phyloP scores from a whole-genome alignment of 192 early-diverging fungal species.

The Thamnidium elegans region DNA sequence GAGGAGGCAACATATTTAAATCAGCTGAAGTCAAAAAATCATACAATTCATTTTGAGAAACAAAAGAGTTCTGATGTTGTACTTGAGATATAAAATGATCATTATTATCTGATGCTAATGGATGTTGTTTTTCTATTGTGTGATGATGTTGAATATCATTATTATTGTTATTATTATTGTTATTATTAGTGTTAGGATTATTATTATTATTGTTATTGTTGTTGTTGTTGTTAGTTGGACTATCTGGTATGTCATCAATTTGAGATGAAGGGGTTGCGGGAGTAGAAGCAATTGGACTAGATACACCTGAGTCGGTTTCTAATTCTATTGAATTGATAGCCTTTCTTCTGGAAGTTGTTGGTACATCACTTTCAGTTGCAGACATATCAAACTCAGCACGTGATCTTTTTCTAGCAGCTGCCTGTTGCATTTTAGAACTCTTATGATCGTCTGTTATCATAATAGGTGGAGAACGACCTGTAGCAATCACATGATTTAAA shows the following conservation, averaged over 20 bases:
- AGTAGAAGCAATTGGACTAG: slow-evolving; percentile 37
- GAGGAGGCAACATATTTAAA: slow-evolving; percentile 4
- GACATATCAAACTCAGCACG: slow-evolving; percentile 47
- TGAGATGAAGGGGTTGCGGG: slow-evolving; percentile 37
- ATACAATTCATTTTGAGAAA: slow-evolving; percentile 9
- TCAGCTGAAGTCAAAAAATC: slow-evolving; percentile 11
- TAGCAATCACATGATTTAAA: slow-evolving; percentile 57
- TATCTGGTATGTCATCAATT: slow-evolving; percentile 13
- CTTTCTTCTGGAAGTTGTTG: neutral
- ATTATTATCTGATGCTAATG: neutral
- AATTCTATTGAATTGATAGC: neutral
- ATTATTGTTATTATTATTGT: neutral
- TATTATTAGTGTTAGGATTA: neutral
- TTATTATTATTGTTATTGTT: neutral
- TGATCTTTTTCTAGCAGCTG: slow-evolving; percentile 41
- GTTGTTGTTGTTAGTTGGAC: slow-evolving; percentile 3
- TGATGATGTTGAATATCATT: neutral
- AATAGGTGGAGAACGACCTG: slow-evolving; percentile 75
- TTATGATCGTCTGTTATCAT: slow-evolving; percentile 92
- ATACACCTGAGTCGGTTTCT: slow-evolving; percentile 37
- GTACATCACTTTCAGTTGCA: slow-evolving; percentile 1
- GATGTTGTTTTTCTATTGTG: neutral
- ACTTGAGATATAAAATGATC: slow-evolving; percentile 15
- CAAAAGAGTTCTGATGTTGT: neutral
- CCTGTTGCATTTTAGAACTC: slow-evolving; percentile 60